Evolutionary conservation across 257 asterid species (phyloP).

Genomic region (Ocimum tenuiflorum): DNA sequence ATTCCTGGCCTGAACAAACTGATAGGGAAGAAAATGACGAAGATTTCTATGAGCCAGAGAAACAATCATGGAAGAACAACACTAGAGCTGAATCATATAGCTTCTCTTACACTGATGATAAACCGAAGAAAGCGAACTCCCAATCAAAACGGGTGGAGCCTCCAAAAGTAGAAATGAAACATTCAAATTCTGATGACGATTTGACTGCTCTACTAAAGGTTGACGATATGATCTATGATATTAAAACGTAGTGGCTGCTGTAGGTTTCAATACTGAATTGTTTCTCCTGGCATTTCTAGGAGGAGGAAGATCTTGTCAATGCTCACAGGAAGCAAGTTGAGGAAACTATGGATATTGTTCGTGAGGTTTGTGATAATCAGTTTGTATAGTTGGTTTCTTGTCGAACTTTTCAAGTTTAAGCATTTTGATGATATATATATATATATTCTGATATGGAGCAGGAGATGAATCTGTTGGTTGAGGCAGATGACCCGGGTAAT

Average conservation of each 20-base stretch:
- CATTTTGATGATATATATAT: neutral
- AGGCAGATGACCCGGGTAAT: conserved; percentile 88
- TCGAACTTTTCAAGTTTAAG: no score
- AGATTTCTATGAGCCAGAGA: conserved; percentile 71
- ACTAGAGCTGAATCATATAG: conserved; percentile 42
- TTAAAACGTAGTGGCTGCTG: neutral
- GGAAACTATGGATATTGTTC: conserved; percentile 70
- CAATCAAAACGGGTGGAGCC: conserved; percentile 73
- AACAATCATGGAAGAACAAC: conserved; percentile 50
- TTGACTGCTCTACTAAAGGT: conserved; percentile 72
- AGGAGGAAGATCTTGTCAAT: conserved; percentile 75
- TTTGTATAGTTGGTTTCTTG: neutral
- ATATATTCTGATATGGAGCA: conserved; percentile 22
- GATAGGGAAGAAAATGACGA: conserved; percentile 77
- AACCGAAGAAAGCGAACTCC: conserved; percentile 47
- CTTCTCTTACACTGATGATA: conserved; percentile 46
- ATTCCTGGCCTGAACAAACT: conserved; percentile 78
- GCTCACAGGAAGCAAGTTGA: conserved; percentile 82
- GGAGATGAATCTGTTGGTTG: conserved; percentile 85
- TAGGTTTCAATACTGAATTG: neutral
- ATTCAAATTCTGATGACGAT: conserved; percentile 47
- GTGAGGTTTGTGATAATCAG: conserved; percentile 57
- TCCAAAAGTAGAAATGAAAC: conserved; percentile 47
- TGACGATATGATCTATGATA: conserved; percentile 2
- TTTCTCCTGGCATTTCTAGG: conserved; percentile 35